A percentile compares a stretch with the other conserved stretches of the same genome.
Evolutionary conservation across 306 rosid species (phyloP).

Genomic region (Cucurbita ficifolia): DNA sequence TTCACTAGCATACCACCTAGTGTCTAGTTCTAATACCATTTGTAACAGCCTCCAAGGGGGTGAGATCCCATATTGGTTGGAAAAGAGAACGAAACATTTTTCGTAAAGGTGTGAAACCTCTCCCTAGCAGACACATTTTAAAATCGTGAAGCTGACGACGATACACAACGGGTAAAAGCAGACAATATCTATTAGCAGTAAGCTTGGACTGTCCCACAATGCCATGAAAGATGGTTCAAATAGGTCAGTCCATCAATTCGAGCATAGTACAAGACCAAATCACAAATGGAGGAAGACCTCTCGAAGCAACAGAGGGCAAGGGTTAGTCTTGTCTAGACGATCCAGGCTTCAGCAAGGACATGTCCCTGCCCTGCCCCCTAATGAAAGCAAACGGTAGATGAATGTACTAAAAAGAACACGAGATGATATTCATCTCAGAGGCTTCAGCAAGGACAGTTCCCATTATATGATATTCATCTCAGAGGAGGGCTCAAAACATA

Average conservation of each 20-base stretch:
- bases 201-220: slow-evolving; percentile 40
- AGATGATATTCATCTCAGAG: too few relatives aligned
- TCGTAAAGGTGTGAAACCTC: too few relatives aligned
- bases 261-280: slow-evolving; percentile 53
- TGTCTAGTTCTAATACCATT: too few relatives aligned
- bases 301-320: slow-evolving; percentile 36
- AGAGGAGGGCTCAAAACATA: not conserved
- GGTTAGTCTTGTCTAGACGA: slow-evolving; percentile 20
- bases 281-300: slow-evolving; percentile 50
- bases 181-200: too few relatives aligned
- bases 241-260: slow-evolving; percentile 61
- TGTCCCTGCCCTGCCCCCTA: slow-evolving; percentile 28
- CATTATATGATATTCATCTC: not conserved
- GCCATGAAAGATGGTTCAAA: slow-evolving; percentile 50
- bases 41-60: too few relatives aligned
- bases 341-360: slow-evolving; percentile 36
- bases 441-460: too few relatives aligned
- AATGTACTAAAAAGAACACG: too few relatives aligned
- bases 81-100: too few relatives aligned
- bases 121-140: too few relatives aligned
- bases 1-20: accelerated
- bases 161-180: accelerated
- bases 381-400: slow-evolving; percentile 29
- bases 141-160: too few relatives aligned
- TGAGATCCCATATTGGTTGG: too few relatives aligned